Evolutionary conservation across 2,329 filamentous ascomycete species (phyloP).

Genomic region (Colletotrichum endophyticum): DNA sequence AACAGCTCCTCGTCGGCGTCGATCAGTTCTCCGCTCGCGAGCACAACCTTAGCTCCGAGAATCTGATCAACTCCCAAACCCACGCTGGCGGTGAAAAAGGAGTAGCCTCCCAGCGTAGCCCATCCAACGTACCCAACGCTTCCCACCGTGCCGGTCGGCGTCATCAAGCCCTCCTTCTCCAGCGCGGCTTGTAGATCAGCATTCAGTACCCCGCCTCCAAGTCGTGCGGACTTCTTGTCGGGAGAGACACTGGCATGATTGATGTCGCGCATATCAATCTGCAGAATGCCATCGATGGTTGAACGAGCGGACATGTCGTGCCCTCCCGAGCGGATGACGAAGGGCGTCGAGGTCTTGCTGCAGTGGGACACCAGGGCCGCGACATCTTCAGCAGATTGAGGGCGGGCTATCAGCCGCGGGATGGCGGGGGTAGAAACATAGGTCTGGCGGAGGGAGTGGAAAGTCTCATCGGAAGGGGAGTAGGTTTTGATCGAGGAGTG

Average conservation of each 20-base stretch:
- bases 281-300: constrained; percentile 1
- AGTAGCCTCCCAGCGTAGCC: constrained; percentile 38
- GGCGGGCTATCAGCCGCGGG: not conserved
- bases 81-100: constrained; percentile 29
- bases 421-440: not conserved
- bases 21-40: constrained; percentile 38
- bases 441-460: not conserved
- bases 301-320: constrained; percentile 13
- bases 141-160: not conserved
- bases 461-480: not conserved
- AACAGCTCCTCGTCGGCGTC: constrained; percentile 40
- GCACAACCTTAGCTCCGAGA: constrained; percentile 39
- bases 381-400: not conserved
- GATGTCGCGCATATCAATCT: constrained; percentile 21
- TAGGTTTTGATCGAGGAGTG: not conserved
- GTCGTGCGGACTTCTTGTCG: not conserved
- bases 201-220: constrained; percentile 14
- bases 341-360: not conserved
- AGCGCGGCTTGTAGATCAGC: not conserved
- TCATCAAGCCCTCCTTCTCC: constrained; percentile 7
- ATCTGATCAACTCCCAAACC: constrained; percentile 41
- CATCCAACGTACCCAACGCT: constrained; percentile 36
- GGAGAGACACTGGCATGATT: not conserved
- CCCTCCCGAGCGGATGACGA: constrained; percentile 14
- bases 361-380: not conserved